Evolutionary conservation across 768 basidiomycete species (phyloP).

Genomic region (Lactifluus pinguis): DNA sequence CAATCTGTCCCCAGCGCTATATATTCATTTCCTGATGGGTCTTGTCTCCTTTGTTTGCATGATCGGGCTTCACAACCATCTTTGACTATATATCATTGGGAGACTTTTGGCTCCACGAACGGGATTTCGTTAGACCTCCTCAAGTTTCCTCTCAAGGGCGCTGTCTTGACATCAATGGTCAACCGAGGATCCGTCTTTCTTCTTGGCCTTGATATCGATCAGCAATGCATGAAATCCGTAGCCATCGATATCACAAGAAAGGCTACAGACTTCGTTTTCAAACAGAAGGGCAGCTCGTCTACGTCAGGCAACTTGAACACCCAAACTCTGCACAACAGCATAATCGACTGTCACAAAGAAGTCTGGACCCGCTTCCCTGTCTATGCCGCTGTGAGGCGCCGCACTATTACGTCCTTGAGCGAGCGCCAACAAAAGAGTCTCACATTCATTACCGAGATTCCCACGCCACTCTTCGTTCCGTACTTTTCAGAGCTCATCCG

Average conservation of each 20-base stretch:
- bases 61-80: neutral
- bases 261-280: conserved; percentile 47
- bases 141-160: conserved; percentile 18
- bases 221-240: conserved; percentile 33
- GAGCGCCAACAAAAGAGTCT: conserved; percentile 25
- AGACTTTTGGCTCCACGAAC: no score
- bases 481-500: conserved; percentile 26
- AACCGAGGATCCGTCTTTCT: conserved; percentile 22
- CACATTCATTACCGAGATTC: conserved; percentile 35
- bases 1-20: conserved; percentile 27
- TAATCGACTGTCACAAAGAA: no score
- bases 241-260: conserved; percentile 46
- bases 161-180: conserved; percentile 38
- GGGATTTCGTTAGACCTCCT: no score
- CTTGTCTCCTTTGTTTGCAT: conserved; percentile 38
- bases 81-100: no score
- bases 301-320: conserved; percentile 17
- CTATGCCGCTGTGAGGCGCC: no score
- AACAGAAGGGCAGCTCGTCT: conserved; percentile 29
- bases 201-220: conserved; percentile 27
- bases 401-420: no score
- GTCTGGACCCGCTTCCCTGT: no score
- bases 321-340: conserved; percentile 13
- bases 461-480: conserved; percentile 27
- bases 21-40: conserved; percentile 30